phyloP scores from a whole-genome alignment of 306 rosid species.

The Castanopsis chinensis region DNA sequence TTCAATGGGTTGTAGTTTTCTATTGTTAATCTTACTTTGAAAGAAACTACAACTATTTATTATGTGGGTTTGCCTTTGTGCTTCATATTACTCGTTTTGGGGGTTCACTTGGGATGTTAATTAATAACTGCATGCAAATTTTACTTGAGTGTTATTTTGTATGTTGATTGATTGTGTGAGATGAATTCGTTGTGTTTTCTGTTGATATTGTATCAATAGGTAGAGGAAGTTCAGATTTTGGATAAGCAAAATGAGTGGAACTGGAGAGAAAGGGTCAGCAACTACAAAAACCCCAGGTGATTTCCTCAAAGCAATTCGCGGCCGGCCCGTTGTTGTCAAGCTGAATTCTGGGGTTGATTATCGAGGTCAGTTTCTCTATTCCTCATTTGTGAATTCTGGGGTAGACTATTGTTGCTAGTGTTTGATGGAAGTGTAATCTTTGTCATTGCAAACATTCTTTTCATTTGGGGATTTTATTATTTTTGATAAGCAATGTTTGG shows the following conservation, averaged over 20 bases:
- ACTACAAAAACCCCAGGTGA: constrained; percentile 88
- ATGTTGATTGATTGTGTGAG: background rate
- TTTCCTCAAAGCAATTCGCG: constrained; percentile 90
- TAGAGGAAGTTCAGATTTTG: background rate
- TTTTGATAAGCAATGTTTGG: background rate
- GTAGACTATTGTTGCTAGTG: background rate
- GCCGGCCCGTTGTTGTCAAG: constrained; percentile 89
- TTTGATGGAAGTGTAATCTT: background rate
- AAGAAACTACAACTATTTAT: too few species aligned
- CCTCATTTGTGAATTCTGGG: background rate
- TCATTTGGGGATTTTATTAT: background rate
- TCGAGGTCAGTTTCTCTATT: constrained; percentile 49
- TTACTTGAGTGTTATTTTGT: background rate
- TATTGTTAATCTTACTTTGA: too few species aligned
- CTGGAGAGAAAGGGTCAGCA: constrained; percentile 60
- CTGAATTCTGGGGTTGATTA: constrained; percentile 93
- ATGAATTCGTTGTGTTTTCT: background rate
- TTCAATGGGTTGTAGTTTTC: too few species aligned
- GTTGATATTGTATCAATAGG: background rate
- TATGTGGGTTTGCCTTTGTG: background rate
- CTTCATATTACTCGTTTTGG: background rate
- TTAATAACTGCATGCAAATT: background rate
- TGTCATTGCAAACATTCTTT: background rate
- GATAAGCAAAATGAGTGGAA: constrained; percentile 47
- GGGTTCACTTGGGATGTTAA: background rate